A percentile compares a stretch with the other conserved stretches of the same genome.
Conservation (phyloP, 371 early-diverging fungal species). For the Mycotypha africana region DNA sequence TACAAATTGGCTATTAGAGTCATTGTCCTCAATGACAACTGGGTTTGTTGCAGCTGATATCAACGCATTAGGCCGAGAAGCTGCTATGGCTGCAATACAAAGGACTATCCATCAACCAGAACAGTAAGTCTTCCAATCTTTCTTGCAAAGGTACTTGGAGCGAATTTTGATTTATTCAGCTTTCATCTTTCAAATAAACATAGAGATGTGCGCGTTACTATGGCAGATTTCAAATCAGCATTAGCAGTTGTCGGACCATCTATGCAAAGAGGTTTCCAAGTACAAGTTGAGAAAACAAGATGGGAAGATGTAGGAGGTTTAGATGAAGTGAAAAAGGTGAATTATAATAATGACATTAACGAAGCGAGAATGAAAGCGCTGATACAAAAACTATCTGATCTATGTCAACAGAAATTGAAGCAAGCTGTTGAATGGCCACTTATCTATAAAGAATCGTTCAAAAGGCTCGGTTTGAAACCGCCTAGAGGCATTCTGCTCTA, state of each 20-base stretch:
- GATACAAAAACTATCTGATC: no score
- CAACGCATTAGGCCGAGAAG: conserved; percentile 85
- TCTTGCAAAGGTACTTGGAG: no score
- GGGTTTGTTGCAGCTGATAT: conserved; percentile 99
- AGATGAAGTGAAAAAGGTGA: conserved; percentile 80
- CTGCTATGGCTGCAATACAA: conserved; percentile 66
- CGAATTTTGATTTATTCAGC: no score
- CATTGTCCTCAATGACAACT: conserved; percentile 80
- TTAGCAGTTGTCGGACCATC: conserved; percentile 62
- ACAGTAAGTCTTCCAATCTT: no score
- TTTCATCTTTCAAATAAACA: no score
- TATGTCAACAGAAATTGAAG: conserved; percentile 52
- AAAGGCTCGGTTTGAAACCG: conserved; percentile 74
- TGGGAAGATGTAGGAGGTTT: conserved; percentile 97
- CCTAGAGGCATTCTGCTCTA: conserved; percentile 91
- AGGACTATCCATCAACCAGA: conserved; percentile 15
- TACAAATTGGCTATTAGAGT: no score
- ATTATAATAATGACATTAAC: no score
- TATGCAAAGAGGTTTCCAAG: conserved; percentile 55
- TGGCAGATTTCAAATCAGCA: conserved; percentile 59
- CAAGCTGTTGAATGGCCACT: conserved; percentile 98
- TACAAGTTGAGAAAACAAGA: conserved; percentile 52
- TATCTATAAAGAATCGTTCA: conserved; percentile 63
- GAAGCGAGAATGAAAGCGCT: no score
- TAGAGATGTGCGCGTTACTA: conserved; percentile 25